A percentile compares a stretch with the other conserved stretches of the same genome.
These are phyloP conservation scores for Delphinella strobiligena DNA, from an alignment of 2,329 filamentous ascomycete genomes.

Conservation along the genomic window DNA sequence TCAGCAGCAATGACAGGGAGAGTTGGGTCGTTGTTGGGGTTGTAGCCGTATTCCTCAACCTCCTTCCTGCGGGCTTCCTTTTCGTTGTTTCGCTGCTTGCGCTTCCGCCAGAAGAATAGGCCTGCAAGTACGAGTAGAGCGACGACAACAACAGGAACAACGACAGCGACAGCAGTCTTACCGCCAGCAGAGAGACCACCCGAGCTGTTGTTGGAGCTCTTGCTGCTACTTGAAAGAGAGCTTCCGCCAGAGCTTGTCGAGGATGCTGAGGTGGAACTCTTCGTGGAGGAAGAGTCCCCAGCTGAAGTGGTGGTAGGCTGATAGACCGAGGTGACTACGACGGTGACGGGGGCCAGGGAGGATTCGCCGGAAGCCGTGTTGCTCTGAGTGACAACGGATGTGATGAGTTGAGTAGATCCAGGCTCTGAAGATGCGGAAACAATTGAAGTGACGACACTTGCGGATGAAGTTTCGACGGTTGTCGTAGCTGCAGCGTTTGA, in stretches of 20 bases:
- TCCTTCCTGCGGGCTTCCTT: slow-evolving; percentile 89
- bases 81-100: slow-evolving; percentile 71
- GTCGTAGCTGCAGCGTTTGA: slow-evolving; percentile 8
- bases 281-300: slow-evolving; percentile 2
- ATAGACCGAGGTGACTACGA: slow-evolving; percentile 14
- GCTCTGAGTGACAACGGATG: slow-evolving; percentile 14
- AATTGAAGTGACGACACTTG: slow-evolving; percentile 11
- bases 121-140: slow-evolving; percentile 65
- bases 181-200: slow-evolving; percentile 48
- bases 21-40: slow-evolving; percentile 90
- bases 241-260: slow-evolving; percentile 12
- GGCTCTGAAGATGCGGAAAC: slow-evolving; percentile 13
- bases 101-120: slow-evolving; percentile 77
- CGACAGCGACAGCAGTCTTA: slow-evolving; percentile 83
- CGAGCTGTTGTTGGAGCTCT: slow-evolving; percentile 10
- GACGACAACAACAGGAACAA: slow-evolving; percentile 83
- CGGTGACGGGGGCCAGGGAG: slow-evolving; percentile 11
- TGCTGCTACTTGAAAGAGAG: slow-evolving; percentile 10
- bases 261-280: slow-evolving; percentile 9
- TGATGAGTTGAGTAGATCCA: slow-evolving; percentile 14
- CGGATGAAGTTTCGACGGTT: slow-evolving; percentile 9
- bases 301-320: slow-evolving; percentile 9
- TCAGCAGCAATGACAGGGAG: slow-evolving; percentile 49
- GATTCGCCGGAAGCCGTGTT: slow-evolving; percentile 6
- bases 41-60: slow-evolving; percentile 93